These are phyloP conservation scores for Zygosaccharomyces pseudobailii DNA, from an alignment of 1,139 yeast species.

Conservation along the genomic window DNA sequence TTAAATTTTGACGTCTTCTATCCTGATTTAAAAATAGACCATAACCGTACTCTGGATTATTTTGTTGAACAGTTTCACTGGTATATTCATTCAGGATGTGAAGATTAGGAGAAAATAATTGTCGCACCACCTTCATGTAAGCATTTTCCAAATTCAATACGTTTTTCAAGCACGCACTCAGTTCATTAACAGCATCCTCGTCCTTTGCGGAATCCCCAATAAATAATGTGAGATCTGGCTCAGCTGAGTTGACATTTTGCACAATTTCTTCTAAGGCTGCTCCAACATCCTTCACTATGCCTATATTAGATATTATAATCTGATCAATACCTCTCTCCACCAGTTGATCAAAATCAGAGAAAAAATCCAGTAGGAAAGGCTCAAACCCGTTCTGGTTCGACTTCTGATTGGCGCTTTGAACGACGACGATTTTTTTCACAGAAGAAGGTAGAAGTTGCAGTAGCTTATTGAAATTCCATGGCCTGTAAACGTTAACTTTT, in stretches of 20 bases:
- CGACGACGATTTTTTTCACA: conserved; percentile 54
- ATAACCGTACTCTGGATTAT: conserved; percentile 81
- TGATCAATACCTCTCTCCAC: conserved; percentile 46
- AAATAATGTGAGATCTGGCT: conserved; percentile 60
- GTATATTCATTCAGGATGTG: conserved; percentile 57
- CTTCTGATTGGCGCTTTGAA: conserved; percentile 53
- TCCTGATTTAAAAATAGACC: conserved; percentile 65
- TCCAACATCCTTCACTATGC: conserved; percentile 49
- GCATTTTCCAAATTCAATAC: conserved; percentile 64
- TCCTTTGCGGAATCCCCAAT: conserved; percentile 45
- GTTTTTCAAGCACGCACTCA: conserved; percentile 34
- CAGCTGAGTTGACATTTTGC: conserved; percentile 46
- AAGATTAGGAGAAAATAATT: conserved; percentile 54
- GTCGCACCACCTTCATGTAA: conserved; percentile 68
- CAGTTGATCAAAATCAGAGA: conserved; percentile 51
- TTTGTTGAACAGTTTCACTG: conserved; percentile 39
- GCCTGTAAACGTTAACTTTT: conserved; percentile 62
- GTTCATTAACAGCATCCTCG: conserved; percentile 9
- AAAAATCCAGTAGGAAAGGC: conserved; percentile 71
- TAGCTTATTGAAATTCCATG: conserved; percentile 55
- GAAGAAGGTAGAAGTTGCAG: conserved; percentile 51
- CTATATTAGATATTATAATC: conserved; percentile 48
- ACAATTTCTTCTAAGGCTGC: conserved; percentile 48
- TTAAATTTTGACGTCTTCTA: conserved; percentile 47
- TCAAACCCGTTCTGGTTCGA: conserved; percentile 47